Percentiles rank a stretch among this genome's conserved stretches.
Evolutionary conservation across 768 basidiomycete genomes (phyloP).

Genomic region (Tubosaeta brunneosetosa): DNA sequence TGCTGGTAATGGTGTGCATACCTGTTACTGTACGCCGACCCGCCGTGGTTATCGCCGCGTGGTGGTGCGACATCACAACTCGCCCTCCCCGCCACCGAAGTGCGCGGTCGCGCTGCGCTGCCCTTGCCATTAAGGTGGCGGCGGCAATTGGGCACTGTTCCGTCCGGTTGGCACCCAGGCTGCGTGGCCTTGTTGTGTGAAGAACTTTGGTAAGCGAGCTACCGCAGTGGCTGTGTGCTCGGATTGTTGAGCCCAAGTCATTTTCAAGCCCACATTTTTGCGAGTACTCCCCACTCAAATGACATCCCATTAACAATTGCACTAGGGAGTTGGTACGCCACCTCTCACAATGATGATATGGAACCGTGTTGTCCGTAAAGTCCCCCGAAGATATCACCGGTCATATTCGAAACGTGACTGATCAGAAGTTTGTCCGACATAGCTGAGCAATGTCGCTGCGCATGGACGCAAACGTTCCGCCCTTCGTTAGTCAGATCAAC

Average conservation of each 20-base stretch:
- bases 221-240: no score
- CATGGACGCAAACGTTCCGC: slow-evolving; percentile 28
- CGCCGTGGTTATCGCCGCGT: no score
- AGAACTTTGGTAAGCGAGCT: no score
- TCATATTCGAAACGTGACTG: slow-evolving; percentile 26
- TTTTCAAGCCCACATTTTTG: slow-evolving; percentile 2
- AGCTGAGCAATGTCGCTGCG: slow-evolving; percentile 25
- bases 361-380: slow-evolving; percentile 6
- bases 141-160: no score
- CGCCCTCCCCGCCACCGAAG: no score
- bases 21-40: no score
- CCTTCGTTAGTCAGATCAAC: slow-evolving; percentile 17
- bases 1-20: no score
- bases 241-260: slow-evolving; percentile 6
- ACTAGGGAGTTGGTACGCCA: slow-evolving; percentile 15
- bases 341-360: slow-evolving; percentile 8
- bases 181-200: no score
- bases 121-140: no score
- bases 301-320: slow-evolving; percentile 14
- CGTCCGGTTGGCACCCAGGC: no score
- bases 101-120: no score
- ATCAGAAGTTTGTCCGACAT: slow-evolving; percentile 7
- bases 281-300: slow-evolving; percentile 2
- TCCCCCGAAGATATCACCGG: slow-evolving; percentile 8
- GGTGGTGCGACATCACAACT: no score